Conservation (phyloP, 2,329 filamentous ascomycete genomes). For the Hymenotorrendiella dingleyae region DNA sequence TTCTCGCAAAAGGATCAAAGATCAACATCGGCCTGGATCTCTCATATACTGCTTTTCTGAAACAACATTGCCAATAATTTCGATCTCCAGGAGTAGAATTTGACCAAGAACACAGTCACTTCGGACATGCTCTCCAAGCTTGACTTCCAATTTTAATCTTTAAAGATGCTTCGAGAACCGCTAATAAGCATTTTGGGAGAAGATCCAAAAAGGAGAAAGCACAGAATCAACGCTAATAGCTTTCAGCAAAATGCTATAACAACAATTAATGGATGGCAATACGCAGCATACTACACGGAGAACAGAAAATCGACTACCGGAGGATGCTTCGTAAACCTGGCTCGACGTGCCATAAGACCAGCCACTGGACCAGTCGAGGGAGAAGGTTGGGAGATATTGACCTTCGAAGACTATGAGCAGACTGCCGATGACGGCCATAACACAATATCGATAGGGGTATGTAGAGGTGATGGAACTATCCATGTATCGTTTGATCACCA, state of each 20-base stretch:
- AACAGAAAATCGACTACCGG: not conserved
- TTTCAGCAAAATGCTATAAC: slow-evolving; percentile 24
- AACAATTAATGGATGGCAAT: slow-evolving; percentile 20
- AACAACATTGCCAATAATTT: no score
- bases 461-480: slow-evolving; percentile 21
- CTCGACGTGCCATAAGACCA: slow-evolving; percentile 5
- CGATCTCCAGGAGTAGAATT: no score
- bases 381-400: slow-evolving; percentile 17
- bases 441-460: slow-evolving; percentile 22
- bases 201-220: slow-evolving; percentile 17
- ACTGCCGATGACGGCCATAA: slow-evolving; percentile 23
- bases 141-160: not conserved
- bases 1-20: no score
- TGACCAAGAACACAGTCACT: no score
- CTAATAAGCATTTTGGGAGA: slow-evolving; percentile 15
- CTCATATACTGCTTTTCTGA: no score
- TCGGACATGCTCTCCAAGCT: no score
- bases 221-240: slow-evolving; percentile 23
- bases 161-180: slow-evolving; percentile 9
- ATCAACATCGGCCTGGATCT: no score
- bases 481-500: slow-evolving; percentile 25
- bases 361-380: not conserved
- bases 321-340: slow-evolving; percentile 15
- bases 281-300: slow-evolving; percentile 21
- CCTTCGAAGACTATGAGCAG: slow-evolving; percentile 21